A percentile compares a stretch with the other conserved stretches of the same genome.
Evolutionary conservation across 805 yeast species (phyloP).

Genomic region (Zygosaccharomyces lentus): DNA sequence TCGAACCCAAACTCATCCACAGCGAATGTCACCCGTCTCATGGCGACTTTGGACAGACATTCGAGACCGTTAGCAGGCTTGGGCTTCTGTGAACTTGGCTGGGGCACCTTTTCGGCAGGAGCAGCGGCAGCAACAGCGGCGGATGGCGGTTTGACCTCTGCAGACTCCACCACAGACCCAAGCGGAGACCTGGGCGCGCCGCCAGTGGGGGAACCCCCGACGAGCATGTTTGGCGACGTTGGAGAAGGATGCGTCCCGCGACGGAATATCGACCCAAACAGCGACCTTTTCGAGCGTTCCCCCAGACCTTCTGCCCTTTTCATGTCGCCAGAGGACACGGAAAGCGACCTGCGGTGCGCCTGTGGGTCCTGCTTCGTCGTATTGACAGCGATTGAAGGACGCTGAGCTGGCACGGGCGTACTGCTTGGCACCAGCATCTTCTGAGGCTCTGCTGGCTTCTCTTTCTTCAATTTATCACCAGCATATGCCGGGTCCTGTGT

Average conservation of each 20-base stretch:
- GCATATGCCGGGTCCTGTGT: neutral
- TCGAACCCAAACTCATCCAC: constrained; percentile 67
- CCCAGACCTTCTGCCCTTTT: constrained; percentile 21
- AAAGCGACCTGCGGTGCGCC: constrained; percentile 12
- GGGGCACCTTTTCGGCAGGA: constrained; percentile 35
- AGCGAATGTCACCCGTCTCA: constrained; percentile 73
- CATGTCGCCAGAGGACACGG: constrained; percentile 13
- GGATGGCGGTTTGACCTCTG: neutral
- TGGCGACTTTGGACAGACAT: constrained; percentile 27
- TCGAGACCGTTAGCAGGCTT: constrained; percentile 15
- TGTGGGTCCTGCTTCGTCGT: constrained; percentile 25
- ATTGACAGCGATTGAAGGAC: neutral
- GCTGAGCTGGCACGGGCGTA: neutral
- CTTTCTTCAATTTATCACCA: neutral
- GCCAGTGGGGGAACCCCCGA: neutral
- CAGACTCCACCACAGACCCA: neutral
- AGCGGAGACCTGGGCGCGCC: neutral
- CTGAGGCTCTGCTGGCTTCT: neutral
- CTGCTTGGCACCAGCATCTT: neutral
- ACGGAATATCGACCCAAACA: constrained; percentile 29
- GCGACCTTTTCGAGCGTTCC: constrained; percentile 29
- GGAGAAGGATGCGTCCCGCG: constrained; percentile 15
- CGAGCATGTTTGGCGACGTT: neutral
- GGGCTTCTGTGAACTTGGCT: constrained; percentile 12
- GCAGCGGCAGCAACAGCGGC: neutral